phyloP scores from a whole-genome alignment of 768 basidiomycete genomes.

The Termitomyces sp. region DNA sequence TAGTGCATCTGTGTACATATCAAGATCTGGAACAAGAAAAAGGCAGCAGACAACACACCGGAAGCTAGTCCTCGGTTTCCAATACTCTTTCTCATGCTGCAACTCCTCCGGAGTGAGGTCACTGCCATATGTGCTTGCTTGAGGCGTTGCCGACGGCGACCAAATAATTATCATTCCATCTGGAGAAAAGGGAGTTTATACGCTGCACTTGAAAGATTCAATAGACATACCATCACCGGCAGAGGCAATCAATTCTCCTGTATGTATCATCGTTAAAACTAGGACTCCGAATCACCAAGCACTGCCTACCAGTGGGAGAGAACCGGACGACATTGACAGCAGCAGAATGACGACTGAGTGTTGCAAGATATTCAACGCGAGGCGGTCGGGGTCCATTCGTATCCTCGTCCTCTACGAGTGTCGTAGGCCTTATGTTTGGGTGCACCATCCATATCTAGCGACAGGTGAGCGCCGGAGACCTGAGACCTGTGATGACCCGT shows the following conservation, averaged over 20 bases:
- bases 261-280: conserved; percentile 23
- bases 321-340: conserved; percentile 96
- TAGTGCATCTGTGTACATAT: conserved; percentile 62
- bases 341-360: conserved; percentile 87
- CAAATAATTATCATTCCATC: conserved; percentile 98
- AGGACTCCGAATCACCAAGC: not conserved
- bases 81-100: conserved; percentile 90
- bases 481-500: conserved; percentile 6
- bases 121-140: conserved; percentile 73
- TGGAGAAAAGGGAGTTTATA: conserved; percentile 26
- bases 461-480: conserved; percentile 1
- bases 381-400: conserved; percentile 43
- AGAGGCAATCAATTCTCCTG: conserved; percentile 89
- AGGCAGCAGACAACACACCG: conserved; percentile 36
- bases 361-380: conserved; percentile 95
- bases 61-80: conserved; percentile 86
- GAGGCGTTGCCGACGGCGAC: conserved; percentile 76
- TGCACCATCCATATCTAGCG: conserved; percentile 91
- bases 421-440: conserved; percentile 77
- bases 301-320: conserved; percentile 79
- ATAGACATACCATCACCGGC: conserved; percentile 85
- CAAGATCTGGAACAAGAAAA: not conserved
- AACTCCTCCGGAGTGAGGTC: conserved; percentile 74
- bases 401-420: conserved; percentile 39
- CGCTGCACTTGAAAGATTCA: conserved; percentile 5